Evolutionary conservation across 2,329 filamentous ascomycete genomes (phyloP).

Genomic region (Botrytis cinerea): DNA sequence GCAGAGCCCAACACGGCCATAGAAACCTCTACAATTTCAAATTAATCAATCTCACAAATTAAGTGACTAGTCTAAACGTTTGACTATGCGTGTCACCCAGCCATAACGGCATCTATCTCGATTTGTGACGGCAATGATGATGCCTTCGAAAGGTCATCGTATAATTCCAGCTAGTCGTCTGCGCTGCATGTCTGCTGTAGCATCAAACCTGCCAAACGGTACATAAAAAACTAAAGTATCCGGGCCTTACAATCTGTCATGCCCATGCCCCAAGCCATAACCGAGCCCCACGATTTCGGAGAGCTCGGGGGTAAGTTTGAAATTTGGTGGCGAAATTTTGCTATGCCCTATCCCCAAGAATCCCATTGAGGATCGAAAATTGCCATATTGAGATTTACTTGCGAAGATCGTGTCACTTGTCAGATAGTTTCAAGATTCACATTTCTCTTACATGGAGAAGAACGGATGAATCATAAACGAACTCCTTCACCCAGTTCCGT

Average conservation of each 20-base stretch:
- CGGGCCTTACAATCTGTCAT: background rate
- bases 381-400: constrained; percentile 2
- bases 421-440: constrained; percentile 11
- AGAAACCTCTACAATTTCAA: background rate
- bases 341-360: background rate
- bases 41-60: background rate
- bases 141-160: background rate
- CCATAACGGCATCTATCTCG: background rate
- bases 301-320: background rate
- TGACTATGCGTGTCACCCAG: constrained; percentile 3
- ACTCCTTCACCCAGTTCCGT: constrained; percentile 4
- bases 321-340: background rate
- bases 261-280: constrained; percentile 1
- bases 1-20: background rate
- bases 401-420: constrained; percentile 3
- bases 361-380: background rate
- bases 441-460: background rate
- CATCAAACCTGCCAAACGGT: background rate
- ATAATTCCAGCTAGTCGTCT: background rate
- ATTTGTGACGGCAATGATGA: background rate
- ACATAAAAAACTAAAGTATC: background rate
- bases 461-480: constrained; percentile 1
- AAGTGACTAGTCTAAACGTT: background rate
- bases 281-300: constrained; percentile 7
- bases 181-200: background rate